These are phyloP conservation scores for Barnettozyma hawaiiensis DNA, from an alignment of 1,139 yeast species.

Conservation along the genomic window DNA sequence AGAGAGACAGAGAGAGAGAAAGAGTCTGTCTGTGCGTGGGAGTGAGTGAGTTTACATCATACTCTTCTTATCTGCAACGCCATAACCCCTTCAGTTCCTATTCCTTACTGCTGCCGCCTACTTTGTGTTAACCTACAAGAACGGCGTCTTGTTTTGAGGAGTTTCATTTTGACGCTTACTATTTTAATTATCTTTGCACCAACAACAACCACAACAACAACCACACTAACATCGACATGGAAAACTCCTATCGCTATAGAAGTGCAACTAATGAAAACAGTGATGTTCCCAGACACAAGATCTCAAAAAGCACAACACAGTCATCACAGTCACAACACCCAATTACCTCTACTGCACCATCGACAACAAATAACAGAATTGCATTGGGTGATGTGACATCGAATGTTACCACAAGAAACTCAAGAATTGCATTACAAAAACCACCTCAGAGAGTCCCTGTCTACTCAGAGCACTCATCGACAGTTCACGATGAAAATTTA, in stretches of 20 bases:
- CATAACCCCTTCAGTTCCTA: background rate
- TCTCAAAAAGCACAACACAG: constrained; percentile 1
- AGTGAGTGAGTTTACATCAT: background rate
- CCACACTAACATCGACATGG: constrained; percentile 13
- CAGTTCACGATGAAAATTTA: constrained; percentile 20
- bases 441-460: constrained; percentile 23
- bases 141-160: constrained; percentile 1
- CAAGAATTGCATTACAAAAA: constrained; percentile 16
- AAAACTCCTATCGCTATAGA: constrained; percentile 18
- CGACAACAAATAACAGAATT: constrained; percentile 15
- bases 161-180: background rate
- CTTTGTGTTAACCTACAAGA: background rate
- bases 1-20: no score
- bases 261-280: constrained; percentile 20
- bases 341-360: background rate
- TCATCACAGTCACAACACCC: background rate
- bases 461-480: constrained; percentile 11
- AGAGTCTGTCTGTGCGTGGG: no score
- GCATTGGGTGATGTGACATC: constrained; percentile 23
- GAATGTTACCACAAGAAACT: constrained; percentile 12
- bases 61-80: background rate
- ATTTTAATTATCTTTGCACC: background rate
- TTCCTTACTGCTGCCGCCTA: background rate
- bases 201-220: background rate
- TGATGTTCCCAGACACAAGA: constrained; percentile 19